A percentile compares a stretch with the other conserved stretches of the same genome.
phyloP scores from a whole-genome alignment of 2,329 filamentous ascomycete species.

The Epicoccum sorghinum region DNA sequence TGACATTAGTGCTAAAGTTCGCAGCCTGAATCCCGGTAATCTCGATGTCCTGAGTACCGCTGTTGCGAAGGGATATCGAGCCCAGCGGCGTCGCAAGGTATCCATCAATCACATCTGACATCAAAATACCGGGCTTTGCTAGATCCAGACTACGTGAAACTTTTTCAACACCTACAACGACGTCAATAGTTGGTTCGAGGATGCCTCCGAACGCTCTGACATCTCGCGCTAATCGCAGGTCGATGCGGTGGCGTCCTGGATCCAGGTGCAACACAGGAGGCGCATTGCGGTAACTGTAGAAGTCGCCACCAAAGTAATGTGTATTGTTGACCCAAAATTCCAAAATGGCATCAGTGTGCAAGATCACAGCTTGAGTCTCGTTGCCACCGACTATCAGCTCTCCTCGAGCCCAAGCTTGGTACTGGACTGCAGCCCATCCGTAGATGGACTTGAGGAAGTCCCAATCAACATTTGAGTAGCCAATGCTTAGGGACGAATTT shows the following conservation, averaged over 20 bases:
- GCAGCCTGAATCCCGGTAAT: conserved; percentile 42
- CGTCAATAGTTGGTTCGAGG: conserved; percentile 53
- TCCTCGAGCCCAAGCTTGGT: conserved; percentile 64
- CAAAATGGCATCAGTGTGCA: conserved; percentile 57
- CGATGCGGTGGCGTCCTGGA: conserved; percentile 58
- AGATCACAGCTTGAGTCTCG: conserved; percentile 43
- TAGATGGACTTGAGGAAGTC: conserved; percentile 59
- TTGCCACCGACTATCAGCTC: conserved; percentile 49
- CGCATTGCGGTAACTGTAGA: conserved; percentile 58
- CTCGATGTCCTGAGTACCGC: conserved; percentile 42
- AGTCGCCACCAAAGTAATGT: conserved; percentile 64
- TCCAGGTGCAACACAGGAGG: conserved; percentile 57
- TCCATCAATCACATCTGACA: conserved; percentile 60
- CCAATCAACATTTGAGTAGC: conserved; percentile 62
- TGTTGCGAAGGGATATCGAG: conserved; percentile 59
- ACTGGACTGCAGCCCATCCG: conserved; percentile 65
- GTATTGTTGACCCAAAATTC: conserved; percentile 60
- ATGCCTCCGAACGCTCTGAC: conserved; percentile 62
- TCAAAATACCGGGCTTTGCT: conserved; percentile 47
- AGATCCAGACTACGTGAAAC: conserved; percentile 39
- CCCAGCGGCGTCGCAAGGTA: conserved; percentile 55
- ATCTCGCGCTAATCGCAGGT: conserved; percentile 61
- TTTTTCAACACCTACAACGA: conserved; percentile 39
- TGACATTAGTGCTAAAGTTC: conserved; percentile 27
- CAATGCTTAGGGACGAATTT: conserved; percentile 51